Conservation (phyloP, 768 basidiomycete genomes). For the Sporobolomyces phaffii region DNA sequence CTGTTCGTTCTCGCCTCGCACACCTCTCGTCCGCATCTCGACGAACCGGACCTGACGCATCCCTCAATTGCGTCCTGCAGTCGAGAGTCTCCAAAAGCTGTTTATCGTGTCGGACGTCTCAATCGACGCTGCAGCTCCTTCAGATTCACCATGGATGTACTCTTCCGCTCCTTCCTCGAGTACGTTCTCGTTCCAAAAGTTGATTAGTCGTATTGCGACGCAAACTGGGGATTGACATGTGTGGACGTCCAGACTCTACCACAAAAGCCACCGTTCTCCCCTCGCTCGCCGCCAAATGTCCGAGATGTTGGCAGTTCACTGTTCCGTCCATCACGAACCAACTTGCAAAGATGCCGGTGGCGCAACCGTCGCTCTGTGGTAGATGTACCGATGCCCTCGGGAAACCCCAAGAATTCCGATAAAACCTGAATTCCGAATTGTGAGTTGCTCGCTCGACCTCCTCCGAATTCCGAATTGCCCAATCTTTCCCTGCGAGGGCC, state of each 20-base stretch:
- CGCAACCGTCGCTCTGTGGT: no score
- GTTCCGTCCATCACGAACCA: background rate
- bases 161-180: background rate
- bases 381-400: slow-evolving; percentile 21
- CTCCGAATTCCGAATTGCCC: background rate
- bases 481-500: no score
- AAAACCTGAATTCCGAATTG: background rate
- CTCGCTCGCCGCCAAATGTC: slow-evolving; percentile 65
- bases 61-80: background rate
- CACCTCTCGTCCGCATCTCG: background rate
- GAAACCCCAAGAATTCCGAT: background rate
- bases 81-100: slow-evolving; percentile 58
- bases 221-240: slow-evolving; percentile 27
- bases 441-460: background rate
- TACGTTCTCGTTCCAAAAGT: background rate
- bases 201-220: slow-evolving; percentile 17
- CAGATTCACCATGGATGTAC: background rate
- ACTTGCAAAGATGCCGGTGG: no score
- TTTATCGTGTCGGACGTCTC: slow-evolving; percentile 73
- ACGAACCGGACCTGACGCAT: no score
- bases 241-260: slow-evolving; percentile 34
- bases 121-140: slow-evolving; percentile 43
- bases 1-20: slow-evolving; percentile 17
- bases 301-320: slow-evolving; percentile 66
- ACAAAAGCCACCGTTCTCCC: slow-evolving; percentile 56